These are phyloP conservation scores for Xylariales sp. DNA, from an alignment of 2,329 filamentous ascomycete genomes.

Conservation along the genomic window DNA sequence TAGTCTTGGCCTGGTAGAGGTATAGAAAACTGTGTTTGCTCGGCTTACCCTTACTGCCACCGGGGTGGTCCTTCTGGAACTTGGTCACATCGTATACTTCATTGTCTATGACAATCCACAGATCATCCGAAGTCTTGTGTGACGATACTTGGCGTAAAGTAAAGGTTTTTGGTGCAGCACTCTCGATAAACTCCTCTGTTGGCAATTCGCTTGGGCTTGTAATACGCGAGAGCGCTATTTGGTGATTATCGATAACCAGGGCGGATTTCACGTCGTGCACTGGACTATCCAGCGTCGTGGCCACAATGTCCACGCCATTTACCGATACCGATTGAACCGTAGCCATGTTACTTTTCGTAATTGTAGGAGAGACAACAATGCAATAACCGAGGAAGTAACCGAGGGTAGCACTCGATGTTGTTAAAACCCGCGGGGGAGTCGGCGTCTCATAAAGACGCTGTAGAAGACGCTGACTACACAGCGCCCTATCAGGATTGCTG, in stretches of 20 bases:
- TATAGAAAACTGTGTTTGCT: too few species aligned
- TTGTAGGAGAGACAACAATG: too few species aligned
- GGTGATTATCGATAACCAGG: neutral
- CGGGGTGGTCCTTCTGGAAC: slow-evolving; percentile 18
- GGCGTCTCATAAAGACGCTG: too few species aligned
- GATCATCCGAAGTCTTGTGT: slow-evolving; percentile 13
- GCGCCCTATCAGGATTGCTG: too few species aligned
- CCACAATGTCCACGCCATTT: neutral
- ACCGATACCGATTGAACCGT: too few species aligned
- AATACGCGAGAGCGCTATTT: neutral
- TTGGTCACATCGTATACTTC: slow-evolving; percentile 19
- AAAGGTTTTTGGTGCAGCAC: neutral
- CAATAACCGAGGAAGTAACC: too few species aligned
- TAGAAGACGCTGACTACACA: too few species aligned
- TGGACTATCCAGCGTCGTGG: neutral
- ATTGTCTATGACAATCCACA: slow-evolving; percentile 20
- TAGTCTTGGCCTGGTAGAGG: too few species aligned
- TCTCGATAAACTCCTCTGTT: neutral
- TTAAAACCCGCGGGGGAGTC: too few species aligned
- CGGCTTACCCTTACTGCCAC: slow-evolving; percentile 18
- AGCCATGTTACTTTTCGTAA: too few species aligned
- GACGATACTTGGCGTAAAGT: slow-evolving; percentile 8
- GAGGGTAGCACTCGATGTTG: too few species aligned
- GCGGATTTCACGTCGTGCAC: neutral
- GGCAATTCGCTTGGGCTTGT: neutral